phyloP scores from a whole-genome alignment of 805 yeast species.

The Blastobotrys terrestris region DNA sequence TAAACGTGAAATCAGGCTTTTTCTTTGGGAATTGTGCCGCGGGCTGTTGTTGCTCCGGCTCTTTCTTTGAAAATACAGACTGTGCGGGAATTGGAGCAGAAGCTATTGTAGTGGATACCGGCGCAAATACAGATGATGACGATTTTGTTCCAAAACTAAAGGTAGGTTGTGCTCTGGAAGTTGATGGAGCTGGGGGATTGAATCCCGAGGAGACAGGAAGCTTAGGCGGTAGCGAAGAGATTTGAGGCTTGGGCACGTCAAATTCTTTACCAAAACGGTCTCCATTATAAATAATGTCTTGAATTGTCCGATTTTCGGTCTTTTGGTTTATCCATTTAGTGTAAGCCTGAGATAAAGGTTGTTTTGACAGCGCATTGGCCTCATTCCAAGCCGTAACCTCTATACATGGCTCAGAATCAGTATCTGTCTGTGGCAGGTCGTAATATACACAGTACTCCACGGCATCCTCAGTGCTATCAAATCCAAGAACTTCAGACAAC shows the following conservation, averaged over 20 bases:
- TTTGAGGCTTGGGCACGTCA: background rate
- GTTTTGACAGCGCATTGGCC: slow-evolving; percentile 31
- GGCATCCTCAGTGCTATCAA: slow-evolving; percentile 53
- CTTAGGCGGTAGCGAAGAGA: background rate
- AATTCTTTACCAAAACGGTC: background rate
- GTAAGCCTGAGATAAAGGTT: slow-evolving; percentile 44
- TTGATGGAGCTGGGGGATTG: background rate
- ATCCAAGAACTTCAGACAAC: slow-evolving; percentile 52
- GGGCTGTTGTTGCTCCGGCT: no score
- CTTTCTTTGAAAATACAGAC: background rate
- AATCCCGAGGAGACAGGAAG: background rate
- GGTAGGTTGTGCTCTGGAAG: background rate
- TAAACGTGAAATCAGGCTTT: background rate
- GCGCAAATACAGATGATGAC: background rate
- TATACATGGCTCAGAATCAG: slow-evolving; percentile 34
- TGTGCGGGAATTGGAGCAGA: background rate
- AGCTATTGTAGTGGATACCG: background rate
- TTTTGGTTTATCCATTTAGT: slow-evolving; percentile 39
- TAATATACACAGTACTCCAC: slow-evolving; percentile 56
- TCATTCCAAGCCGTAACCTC: slow-evolving; percentile 41
- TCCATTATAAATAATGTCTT: slow-evolving; percentile 18
- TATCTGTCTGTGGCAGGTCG: slow-evolving; percentile 41
- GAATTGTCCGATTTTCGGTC: slow-evolving; percentile 21
- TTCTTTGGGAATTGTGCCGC: background rate
- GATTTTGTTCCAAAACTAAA: background rate